Conservation (phyloP, 1,284 basidiomycete genomes). For the Irpex rosettiformis region DNA sequence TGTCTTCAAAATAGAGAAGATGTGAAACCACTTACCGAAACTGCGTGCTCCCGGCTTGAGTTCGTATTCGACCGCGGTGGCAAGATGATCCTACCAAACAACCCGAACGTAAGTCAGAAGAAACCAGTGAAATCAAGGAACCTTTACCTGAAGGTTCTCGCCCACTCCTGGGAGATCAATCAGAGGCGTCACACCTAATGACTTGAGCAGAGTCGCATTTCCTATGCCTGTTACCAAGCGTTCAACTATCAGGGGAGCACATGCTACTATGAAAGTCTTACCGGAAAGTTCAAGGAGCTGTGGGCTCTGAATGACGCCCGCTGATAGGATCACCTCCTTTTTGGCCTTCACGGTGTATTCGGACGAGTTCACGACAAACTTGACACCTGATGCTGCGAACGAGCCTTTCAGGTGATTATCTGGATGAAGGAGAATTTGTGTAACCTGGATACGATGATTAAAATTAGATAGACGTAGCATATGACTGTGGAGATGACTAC, state of each 20-base stretch:
- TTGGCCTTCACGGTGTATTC: slow-evolving; percentile 5
- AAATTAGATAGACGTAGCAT: background rate
- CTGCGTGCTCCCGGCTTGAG: slow-evolving; percentile 11
- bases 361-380: slow-evolving; percentile 4
- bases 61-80: slow-evolving; percentile 11
- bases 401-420: background rate
- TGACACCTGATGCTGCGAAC: slow-evolving; percentile 13
- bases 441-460: background rate
- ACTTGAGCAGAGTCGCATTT: slow-evolving; percentile 14
- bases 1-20: background rate
- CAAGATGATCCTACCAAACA: slow-evolving; percentile 1
- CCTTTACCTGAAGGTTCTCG: slow-evolving; percentile 9
- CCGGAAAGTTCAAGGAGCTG: slow-evolving; percentile 27
- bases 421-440: background rate
- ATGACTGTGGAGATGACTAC: background rate
- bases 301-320: slow-evolving; percentile 21
- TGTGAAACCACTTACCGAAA: slow-evolving; percentile 12
- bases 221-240: slow-evolving; percentile 17
- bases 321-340: slow-evolving; percentile 18
- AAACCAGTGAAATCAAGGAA: background rate
- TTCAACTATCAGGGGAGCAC: background rate
- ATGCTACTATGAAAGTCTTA: background rate
- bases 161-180: slow-evolving; percentile 8
- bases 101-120: background rate
- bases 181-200: slow-evolving; percentile 15